phyloP scores from a whole-genome alignment of 2,329 filamentous ascomycete species.

The Fusarium hostae region DNA sequence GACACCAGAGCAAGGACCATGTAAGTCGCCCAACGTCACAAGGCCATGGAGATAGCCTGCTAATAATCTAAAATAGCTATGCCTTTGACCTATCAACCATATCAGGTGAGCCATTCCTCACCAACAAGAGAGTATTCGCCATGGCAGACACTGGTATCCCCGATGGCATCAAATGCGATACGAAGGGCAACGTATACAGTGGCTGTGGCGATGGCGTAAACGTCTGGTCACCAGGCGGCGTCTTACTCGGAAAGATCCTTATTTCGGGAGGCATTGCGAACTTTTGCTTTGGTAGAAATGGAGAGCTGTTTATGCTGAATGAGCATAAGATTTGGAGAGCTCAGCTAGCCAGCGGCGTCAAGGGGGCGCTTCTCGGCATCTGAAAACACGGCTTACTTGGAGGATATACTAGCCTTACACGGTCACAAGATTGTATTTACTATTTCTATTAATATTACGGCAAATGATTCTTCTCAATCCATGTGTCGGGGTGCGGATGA shows the following conservation, averaged over 20 bases:
- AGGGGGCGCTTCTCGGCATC: conserved; percentile 36
- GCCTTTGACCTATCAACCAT: conserved; percentile 49
- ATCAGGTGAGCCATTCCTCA: conserved; percentile 53
- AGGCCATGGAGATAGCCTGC: fast-evolving
- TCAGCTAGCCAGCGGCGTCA: conserved; percentile 15
- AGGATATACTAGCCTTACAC: background rate
- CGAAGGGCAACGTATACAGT: conserved; percentile 60
- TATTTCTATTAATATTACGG: background rate
- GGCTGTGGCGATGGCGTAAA: conserved; percentile 62
- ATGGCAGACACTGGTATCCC: conserved; percentile 60
- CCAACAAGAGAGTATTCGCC: conserved; percentile 62
- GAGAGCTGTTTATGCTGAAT: conserved; percentile 59
- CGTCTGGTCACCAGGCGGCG: conserved; percentile 59
- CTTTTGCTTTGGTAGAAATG: conserved; percentile 59
- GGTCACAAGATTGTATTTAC: background rate
- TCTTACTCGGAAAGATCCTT: conserved; percentile 58
- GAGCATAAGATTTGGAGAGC: conserved; percentile 57
- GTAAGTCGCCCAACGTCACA: conserved; percentile 23
- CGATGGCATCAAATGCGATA: conserved; percentile 59
- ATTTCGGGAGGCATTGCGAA: conserved; percentile 57
- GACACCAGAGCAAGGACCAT: conserved; percentile 39
- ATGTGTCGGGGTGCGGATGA: no score
- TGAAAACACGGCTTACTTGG: background rate
- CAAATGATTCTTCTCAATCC: background rate
- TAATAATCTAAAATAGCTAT: conserved; percentile 40